These are phyloP conservation scores for Leucoagaricus sp. DNA, from an alignment of 1,284 basidiomycete genomes.

Conservation along the genomic window DNA sequence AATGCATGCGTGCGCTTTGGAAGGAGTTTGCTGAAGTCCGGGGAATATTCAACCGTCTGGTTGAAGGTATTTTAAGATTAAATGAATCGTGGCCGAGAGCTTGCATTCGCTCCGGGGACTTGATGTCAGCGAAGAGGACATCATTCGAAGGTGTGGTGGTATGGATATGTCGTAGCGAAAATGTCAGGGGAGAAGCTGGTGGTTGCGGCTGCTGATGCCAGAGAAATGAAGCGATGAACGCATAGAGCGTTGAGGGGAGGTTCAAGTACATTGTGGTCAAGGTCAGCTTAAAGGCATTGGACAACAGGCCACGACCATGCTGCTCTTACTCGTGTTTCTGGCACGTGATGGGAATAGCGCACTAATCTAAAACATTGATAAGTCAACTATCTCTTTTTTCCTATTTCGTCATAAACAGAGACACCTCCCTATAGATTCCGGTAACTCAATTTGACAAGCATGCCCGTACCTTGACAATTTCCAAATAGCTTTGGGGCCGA, in stretches of 20 bases:
- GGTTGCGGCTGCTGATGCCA: neutral
- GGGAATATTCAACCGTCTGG: slow-evolving; percentile 37
- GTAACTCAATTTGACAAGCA: too few relatives aligned
- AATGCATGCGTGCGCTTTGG: slow-evolving; percentile 42
- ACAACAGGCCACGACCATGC: neutral
- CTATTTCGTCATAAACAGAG: too few relatives aligned
- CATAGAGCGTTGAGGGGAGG: slow-evolving; percentile 14
- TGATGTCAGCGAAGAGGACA: slow-evolving; percentile 56
- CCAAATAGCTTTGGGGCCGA: neutral
- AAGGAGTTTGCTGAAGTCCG: slow-evolving; percentile 50
- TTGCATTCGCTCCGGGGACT: slow-evolving; percentile 25
- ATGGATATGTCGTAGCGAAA: slow-evolving; percentile 67
- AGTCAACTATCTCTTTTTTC: too few relatives aligned
- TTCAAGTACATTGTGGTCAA: slow-evolving; percentile 11
- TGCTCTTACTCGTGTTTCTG: neutral
- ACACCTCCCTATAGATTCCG: too few relatives aligned
- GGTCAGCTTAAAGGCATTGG: neutral
- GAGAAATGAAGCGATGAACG: slow-evolving; percentile 12
- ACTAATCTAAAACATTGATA: too few relatives aligned
- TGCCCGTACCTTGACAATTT: too few relatives aligned
- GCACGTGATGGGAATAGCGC: neutral
- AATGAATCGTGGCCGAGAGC: slow-evolving; percentile 28
- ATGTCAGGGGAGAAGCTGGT: slow-evolving; percentile 45
- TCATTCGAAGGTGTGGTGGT: slow-evolving; percentile 50
- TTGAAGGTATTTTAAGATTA: slow-evolving; percentile 32